A percentile compares a stretch with the other conserved stretches of the same genome.
Conservation (phyloP, 2,329 filamentous ascomycete genomes). For the Leptosphaerulina australis region DNA sequence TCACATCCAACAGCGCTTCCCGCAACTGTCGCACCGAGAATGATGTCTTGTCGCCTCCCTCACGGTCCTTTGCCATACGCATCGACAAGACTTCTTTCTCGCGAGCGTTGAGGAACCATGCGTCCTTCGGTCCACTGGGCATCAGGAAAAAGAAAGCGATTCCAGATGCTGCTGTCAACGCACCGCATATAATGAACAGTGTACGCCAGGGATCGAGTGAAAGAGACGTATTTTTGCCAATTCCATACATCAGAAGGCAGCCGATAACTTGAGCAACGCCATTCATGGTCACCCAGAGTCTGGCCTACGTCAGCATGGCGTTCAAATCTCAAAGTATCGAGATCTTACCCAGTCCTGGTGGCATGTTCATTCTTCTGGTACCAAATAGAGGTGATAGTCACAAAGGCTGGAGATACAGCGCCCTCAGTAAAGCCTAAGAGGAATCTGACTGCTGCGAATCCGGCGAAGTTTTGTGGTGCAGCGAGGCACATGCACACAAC, state of each 20-base stretch:
- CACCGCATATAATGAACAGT: slow-evolving; percentile 59
- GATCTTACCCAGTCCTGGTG: slow-evolving; percentile 26
- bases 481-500: slow-evolving; percentile 54
- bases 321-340: background rate
- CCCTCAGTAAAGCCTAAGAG: slow-evolving; percentile 54
- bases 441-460: slow-evolving; percentile 50
- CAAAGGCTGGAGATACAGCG: slow-evolving; percentile 54
- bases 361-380: slow-evolving; percentile 39
- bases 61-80: slow-evolving; percentile 47
- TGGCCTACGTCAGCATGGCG: slow-evolving; percentile 7
- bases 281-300: slow-evolving; percentile 55
- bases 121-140: slow-evolving; percentile 54
- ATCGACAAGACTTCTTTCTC: slow-evolving; percentile 53
- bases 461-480: slow-evolving; percentile 48
- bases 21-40: slow-evolving; percentile 54
- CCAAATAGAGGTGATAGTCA: slow-evolving; percentile 52
- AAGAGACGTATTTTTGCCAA: slow-evolving; percentile 49
- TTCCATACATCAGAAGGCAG: slow-evolving; percentile 58
- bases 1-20: slow-evolving; percentile 45
- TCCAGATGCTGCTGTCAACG: slow-evolving; percentile 53
- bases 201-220: slow-evolving; percentile 55
- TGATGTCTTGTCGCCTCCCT: slow-evolving; percentile 52
- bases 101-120: slow-evolving; percentile 56
- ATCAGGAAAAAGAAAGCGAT: slow-evolving; percentile 56
- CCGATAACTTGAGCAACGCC: slow-evolving; percentile 56